Evolutionary conservation across 306 rosid genomes (phyloP).

Genomic region (Lathyrus tuberosus): DNA sequence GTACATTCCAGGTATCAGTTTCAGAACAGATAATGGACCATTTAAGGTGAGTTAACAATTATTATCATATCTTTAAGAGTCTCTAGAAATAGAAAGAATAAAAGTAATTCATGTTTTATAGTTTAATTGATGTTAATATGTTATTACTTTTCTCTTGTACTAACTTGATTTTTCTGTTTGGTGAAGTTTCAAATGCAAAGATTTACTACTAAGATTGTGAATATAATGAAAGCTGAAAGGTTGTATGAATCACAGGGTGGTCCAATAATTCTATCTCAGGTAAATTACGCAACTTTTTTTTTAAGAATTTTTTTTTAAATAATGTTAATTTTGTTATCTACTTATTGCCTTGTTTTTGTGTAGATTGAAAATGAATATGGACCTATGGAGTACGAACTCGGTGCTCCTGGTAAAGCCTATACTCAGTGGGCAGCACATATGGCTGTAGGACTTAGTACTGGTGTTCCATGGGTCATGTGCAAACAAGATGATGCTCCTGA

Average conservation of each 20-base stretch:
- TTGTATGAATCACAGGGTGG: conserved; percentile 85
- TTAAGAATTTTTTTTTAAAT: background rate
- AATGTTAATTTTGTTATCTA: background rate
- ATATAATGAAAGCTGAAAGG: conserved; percentile 97
- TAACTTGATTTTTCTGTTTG: conserved; percentile 16
- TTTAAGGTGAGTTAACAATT: conserved; percentile 68
- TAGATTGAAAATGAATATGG: conserved; percentile 99
- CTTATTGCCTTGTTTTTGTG: conserved; percentile 34
- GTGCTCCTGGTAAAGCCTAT: conserved; percentile 82
- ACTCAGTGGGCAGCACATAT: conserved; percentile 90
- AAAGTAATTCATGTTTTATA: background rate
- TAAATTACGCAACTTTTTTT: conserved; percentile 30
- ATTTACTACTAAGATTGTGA: conserved; percentile 80
- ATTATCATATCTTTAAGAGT: conserved; percentile 23
- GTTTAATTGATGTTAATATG: conserved; percentile 5
- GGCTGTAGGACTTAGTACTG: conserved; percentile 91
- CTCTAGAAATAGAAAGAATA: background rate
- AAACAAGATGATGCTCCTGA: conserved; percentile 99
- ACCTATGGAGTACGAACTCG: conserved; percentile 85
- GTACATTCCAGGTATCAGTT: conserved; percentile 89
- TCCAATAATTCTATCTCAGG: conserved; percentile 97
- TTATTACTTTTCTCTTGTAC: conserved; percentile 27
- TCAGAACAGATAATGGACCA: conserved; percentile 91
- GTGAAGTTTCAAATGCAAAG: conserved; percentile 81
- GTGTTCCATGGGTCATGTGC: conserved; percentile 99